Evolutionary conservation across 208 protist genomes (phyloP).

Genomic region (Trypanosoma boissoni): DNA sequence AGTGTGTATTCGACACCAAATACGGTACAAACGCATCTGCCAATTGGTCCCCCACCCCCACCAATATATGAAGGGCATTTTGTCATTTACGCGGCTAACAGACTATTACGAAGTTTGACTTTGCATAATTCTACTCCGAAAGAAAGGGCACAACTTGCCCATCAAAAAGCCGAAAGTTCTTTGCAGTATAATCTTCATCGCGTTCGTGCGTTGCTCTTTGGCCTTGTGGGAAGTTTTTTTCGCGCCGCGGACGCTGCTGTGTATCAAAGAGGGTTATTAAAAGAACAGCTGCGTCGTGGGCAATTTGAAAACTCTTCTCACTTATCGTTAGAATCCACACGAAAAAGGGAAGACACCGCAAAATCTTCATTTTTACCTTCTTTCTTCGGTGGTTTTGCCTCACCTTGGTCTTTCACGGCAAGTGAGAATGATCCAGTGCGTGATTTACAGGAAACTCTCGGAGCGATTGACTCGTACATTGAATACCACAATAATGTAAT

Average conservation of each 20-base stretch:
- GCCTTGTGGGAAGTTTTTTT: slow-evolving; percentile 1
- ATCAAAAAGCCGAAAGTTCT: background rate
- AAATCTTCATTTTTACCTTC: background rate
- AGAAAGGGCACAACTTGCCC: too few species aligned
- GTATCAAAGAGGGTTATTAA: slow-evolving; percentile 9
- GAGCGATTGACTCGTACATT: slow-evolving; percentile 8
- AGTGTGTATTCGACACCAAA: too few species aligned
- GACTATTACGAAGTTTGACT: too few species aligned
- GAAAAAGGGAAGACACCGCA: background rate
- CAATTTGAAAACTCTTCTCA: too few species aligned
- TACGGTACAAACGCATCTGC: too few species aligned
- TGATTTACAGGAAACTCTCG: background rate
- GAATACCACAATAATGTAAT: slow-evolving; percentile 2
- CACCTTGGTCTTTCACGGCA: background rate
- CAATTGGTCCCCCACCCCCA: too few species aligned
- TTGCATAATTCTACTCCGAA: too few species aligned
- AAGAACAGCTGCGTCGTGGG: slow-evolving; percentile 12
- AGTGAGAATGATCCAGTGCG: slow-evolving; percentile 1
- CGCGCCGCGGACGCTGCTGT: background rate
- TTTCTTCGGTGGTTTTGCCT: background rate
- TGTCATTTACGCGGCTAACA: too few species aligned
- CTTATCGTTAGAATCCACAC: too few species aligned
- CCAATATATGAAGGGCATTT: too few species aligned
- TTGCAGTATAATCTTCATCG: background rate
- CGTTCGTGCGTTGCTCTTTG: slow-evolving; percentile 10